phyloP scores from a whole-genome alignment of 805 yeast species.

The Candida montana region DNA sequence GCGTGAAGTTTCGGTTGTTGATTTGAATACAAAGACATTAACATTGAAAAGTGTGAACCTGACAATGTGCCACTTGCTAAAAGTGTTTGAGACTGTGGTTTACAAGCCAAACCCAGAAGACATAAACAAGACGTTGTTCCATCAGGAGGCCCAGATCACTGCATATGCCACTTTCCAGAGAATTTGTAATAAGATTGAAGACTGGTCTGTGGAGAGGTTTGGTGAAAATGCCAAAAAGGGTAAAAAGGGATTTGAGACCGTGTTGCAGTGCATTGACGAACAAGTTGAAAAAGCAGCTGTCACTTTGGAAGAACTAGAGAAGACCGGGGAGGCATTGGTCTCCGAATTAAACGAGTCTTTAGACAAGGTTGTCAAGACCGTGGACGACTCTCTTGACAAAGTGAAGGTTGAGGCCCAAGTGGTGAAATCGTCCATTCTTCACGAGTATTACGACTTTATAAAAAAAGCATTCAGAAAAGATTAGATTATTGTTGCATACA shows the following conservation, averaged over 20 bases:
- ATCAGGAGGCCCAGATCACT: slow-evolving; percentile 82
- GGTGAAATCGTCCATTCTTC: slow-evolving; percentile 19
- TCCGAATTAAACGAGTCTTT: slow-evolving; percentile 15
- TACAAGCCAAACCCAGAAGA: slow-evolving; percentile 64
- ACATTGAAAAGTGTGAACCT: slow-evolving; percentile 82
- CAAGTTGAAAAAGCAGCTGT: slow-evolving; percentile 7
- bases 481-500: neutral
- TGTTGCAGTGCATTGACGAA: slow-evolving; percentile 47
- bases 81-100: slow-evolving; percentile 82
- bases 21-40: slow-evolving; percentile 55
- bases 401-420: slow-evolving; percentile 41
- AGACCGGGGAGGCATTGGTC: slow-evolving; percentile 23
- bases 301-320: slow-evolving; percentile 19
- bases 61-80: slow-evolving; percentile 69
- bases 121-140: slow-evolving; percentile 52
- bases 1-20: slow-evolving; percentile 84
- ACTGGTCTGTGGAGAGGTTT: slow-evolving; percentile 87
- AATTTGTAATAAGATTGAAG: slow-evolving; percentile 79
- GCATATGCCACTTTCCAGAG: slow-evolving; percentile 71
- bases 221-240: slow-evolving; percentile 84
- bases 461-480: slow-evolving; percentile 20
- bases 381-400: slow-evolving; percentile 26
- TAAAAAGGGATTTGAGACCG: slow-evolving; percentile 77
- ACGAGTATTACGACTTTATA: slow-evolving; percentile 20
- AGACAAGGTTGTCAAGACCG: slow-evolving; percentile 27